Conservation (phyloP, 2,329 filamentous ascomycete genomes). For the Sclerotinia trifoliorum region DNA sequence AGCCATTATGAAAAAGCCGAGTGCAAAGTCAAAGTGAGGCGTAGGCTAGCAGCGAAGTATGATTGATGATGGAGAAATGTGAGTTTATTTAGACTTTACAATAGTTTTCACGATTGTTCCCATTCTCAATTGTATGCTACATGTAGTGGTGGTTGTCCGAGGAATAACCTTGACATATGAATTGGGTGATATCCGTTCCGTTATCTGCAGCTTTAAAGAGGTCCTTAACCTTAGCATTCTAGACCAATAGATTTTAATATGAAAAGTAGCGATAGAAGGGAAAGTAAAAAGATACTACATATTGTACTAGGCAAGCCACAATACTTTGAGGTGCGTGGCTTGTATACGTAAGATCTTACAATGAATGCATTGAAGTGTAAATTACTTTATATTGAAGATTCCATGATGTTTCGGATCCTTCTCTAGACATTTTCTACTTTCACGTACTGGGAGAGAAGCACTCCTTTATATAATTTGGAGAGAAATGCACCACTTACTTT, state of each 20-base stretch:
- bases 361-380: not conserved
- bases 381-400: slow-evolving; percentile 4
- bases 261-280: not conserved
- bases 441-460: not conserved
- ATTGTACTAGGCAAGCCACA: not conserved
- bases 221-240: not conserved
- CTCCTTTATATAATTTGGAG: not conserved
- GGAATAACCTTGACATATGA: not conserved
- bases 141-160: not conserved
- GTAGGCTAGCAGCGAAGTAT: not conserved
- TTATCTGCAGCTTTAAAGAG: slow-evolving; percentile 2
- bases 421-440: not conserved
- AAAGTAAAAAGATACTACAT: not conserved
- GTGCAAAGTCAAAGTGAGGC: not conserved
- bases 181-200: not conserved
- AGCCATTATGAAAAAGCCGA: slow-evolving; percentile 42
- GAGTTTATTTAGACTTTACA: not conserved
- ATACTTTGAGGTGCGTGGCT: not conserved
- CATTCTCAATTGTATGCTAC: not conserved
- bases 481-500: not conserved
- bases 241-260: not conserved
- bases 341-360: too few species aligned
- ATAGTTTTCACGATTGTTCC: not conserved
- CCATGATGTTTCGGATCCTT: not conserved
- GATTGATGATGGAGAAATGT: not conserved